Base-by-base conservation (phyloP, 306 rosid genomes). In the Comarum palustre region DNA sequence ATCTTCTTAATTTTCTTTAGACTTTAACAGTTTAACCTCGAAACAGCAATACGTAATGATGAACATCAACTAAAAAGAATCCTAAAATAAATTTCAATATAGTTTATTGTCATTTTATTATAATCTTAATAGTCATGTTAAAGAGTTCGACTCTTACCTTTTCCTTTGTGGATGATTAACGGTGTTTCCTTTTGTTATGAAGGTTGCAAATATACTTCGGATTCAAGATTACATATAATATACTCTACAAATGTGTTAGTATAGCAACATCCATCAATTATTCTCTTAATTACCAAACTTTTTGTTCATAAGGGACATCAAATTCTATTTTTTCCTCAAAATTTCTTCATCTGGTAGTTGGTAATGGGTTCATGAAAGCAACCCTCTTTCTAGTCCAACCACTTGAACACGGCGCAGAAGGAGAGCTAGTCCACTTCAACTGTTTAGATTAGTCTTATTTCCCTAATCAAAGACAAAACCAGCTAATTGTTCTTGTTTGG, bases 271-370 rank as follows among this genome's bases (percentile, higher is more conserved):
- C 32, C 24, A 55, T 55, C 61, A 24, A 24, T 24, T 55, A 55
- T 24, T 55, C 61, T 55, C 16, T 25, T 55, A 9, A 39, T 48
- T 41, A 36, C 70, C 51, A 68, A 79, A 48, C 42, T 31, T 5
- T 17, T 5, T 17, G 22, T 60, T 68, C 24, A 39, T 68, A 24
- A 36, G 59, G 43, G 46, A 31, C 47, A 60, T 62, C 31, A 50
- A 54, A 50, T 58, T 46, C 29, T 11, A 68, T 39, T 27, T 58
- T 38, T 57, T 67, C 36, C 27, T 50, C 9, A 50, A 25, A 48
- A 19, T 64, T 42, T 67, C 73, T 59, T 80, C 57, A 59, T 24
- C 51, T 64, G 71, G 80, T 65, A 5, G 87, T 77, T 78, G 61
- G 75, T 31, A 66, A 48, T 2, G 12, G 55, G 45, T 80, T 51